A percentile compares a stretch with the other conserved stretches of the same genome.
Conservation (phyloP, 164 flowering plant species). For the Akebia trifoliata region DNA sequence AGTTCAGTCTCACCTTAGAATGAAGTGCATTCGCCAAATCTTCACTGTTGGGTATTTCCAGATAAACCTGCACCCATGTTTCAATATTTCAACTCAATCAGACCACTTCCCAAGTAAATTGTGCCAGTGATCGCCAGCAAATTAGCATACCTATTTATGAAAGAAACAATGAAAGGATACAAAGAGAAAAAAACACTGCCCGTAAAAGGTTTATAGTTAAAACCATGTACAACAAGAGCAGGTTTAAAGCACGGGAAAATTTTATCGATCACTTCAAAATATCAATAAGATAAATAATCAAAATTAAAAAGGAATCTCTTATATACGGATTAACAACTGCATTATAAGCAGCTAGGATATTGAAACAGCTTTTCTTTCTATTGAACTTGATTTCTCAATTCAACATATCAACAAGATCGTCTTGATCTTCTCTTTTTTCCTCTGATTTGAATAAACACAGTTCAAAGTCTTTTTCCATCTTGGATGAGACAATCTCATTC, state of each 20-base stretch:
- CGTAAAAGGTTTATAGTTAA: neutral
- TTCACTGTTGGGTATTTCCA: slow-evolving; percentile 79
- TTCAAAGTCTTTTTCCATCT: too few species aligned
- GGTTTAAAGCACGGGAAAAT: neutral
- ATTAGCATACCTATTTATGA: neutral
- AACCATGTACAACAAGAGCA: neutral
- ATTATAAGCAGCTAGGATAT: too few species aligned
- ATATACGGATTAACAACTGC: too few species aligned
- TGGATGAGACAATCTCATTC: too few species aligned
- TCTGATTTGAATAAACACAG: too few species aligned
- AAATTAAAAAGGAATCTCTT: too few species aligned
- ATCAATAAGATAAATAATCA: too few species aligned
- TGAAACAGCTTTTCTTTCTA: too few species aligned
- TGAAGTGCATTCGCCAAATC: slow-evolving; percentile 68
- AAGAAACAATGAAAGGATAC: neutral
- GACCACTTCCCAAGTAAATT: neutral
- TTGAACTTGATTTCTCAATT: too few species aligned
- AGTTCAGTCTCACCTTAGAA: slow-evolving; percentile 46
- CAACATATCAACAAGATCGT: too few species aligned
- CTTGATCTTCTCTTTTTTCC: too few species aligned
- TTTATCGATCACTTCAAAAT: too few species aligned
- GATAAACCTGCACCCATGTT: slow-evolving; percentile 49
- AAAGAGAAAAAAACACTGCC: neutral
- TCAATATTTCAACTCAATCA: neutral
- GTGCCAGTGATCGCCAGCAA: neutral